phyloP scores from a whole-genome alignment of 2,329 filamentous ascomycete genomes.

The Amesomyces nigricolor region DNA sequence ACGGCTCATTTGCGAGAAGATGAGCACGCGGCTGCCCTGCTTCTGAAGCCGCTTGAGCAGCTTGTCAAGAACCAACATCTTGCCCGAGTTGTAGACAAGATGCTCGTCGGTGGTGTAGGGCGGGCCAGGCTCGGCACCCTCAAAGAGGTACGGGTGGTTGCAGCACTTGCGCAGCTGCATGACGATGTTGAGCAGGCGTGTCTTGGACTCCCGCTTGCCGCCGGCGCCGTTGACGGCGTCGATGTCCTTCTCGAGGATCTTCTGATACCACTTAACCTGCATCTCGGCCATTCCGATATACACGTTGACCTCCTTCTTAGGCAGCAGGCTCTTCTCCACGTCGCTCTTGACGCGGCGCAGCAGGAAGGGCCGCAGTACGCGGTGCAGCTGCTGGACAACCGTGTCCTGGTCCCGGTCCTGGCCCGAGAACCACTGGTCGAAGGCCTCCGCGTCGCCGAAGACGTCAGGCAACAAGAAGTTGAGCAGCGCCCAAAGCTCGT shows the following conservation, averaged over 20 bases:
- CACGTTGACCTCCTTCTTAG: conserved; percentile 95
- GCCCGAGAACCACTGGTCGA: conserved; percentile 95
- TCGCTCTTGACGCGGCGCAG: conserved; percentile 94
- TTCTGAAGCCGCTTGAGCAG: conserved; percentile 75
- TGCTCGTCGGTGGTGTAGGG: conserved; percentile 98
- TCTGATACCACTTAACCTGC: conserved; percentile 99
- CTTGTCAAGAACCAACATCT: conserved; percentile 96
- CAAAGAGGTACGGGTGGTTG: conserved; percentile 97
- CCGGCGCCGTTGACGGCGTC: conserved; percentile 96
- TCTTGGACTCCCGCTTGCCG: conserved; percentile 96
- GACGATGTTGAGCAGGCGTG: conserved; percentile 92
- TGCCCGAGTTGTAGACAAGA: conserved; percentile 85
- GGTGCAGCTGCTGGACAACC: conserved; percentile 91
- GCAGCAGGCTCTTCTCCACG: conserved; percentile 93
- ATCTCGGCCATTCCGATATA: conserved; percentile 99
- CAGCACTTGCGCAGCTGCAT: conserved; percentile 99
- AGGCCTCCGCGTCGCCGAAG: conserved; percentile 92
- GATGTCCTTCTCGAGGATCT: conserved; percentile 98
- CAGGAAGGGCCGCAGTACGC: conserved; percentile 86
- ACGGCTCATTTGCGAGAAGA: conserved; percentile 99
- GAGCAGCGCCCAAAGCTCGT: conserved; percentile 94
- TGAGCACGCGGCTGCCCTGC: conserved; percentile 90
- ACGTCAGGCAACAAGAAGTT: conserved; percentile 98
- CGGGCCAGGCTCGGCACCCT: conserved; percentile 92
- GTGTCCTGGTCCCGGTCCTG: conserved; percentile 89